Conservation (phyloP, 2,329 filamentous ascomycete genomes). For the Ambrosiella cleistominuta region DNA sequence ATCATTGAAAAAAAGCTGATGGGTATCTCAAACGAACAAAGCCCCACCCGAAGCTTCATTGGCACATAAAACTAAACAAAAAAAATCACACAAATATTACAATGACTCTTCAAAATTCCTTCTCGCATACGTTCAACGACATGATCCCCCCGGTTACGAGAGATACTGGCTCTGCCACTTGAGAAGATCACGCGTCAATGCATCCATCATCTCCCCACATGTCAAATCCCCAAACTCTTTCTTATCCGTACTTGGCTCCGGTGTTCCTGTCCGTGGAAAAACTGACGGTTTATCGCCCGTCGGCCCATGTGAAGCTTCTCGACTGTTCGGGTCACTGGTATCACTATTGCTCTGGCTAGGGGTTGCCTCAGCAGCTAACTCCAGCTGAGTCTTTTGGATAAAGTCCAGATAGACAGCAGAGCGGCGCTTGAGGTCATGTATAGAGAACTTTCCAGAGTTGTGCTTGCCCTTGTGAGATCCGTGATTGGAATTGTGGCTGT, state of each 20-base stretch:
- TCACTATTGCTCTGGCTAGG: slow-evolving; percentile 19
- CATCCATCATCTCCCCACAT: slow-evolving; percentile 82
- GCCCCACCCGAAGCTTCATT: no score
- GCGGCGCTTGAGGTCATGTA: slow-evolving; percentile 76
- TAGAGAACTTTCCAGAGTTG: slow-evolving; percentile 52
- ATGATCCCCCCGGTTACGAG: slow-evolving; percentile 14
- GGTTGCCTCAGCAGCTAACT: slow-evolving; percentile 52
- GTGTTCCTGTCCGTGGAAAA: background rate
- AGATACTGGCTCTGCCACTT: slow-evolving; percentile 67
- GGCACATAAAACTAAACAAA: background rate
- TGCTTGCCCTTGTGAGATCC: slow-evolving; percentile 32
- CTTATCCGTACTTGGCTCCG: slow-evolving; percentile 6
- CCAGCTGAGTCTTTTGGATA: slow-evolving; percentile 74
- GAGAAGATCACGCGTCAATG: slow-evolving; percentile 59
- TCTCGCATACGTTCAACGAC: background rate
- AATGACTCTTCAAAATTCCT: background rate
- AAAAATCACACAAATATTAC: background rate
- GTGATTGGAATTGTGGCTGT: slow-evolving; percentile 20
- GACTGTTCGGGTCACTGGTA: slow-evolving; percentile 20
- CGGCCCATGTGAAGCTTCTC: slow-evolving; percentile 18
- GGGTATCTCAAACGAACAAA: no score
- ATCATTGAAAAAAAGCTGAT: no score
- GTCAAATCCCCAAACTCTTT: slow-evolving; percentile 57
- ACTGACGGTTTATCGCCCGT: background rate
- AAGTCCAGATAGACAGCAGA: slow-evolving; percentile 76